A percentile compares a stretch with the other conserved stretches of the same genome.
These are phyloP conservation scores for Haplosporangium sp. DNA, from an alignment of 371 early-diverging fungal species.

Conservation along the genomic window DNA sequence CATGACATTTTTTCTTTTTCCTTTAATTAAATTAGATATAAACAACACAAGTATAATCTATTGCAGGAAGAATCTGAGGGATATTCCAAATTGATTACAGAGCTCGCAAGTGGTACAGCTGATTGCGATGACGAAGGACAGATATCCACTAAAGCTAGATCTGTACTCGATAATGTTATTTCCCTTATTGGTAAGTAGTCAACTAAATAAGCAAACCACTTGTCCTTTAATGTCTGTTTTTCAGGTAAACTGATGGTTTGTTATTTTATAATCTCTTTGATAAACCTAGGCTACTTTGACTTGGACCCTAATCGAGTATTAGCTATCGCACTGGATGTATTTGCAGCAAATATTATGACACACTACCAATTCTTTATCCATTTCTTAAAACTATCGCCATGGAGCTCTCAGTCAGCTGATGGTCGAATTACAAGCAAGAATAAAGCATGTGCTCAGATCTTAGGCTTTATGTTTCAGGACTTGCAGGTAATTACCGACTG, in stretches of 20 bases:
- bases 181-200: slow-evolving; percentile 31
- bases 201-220: neutral
- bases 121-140: slow-evolving; percentile 20
- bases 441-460: slow-evolving; percentile 75
- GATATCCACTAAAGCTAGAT: slow-evolving; percentile 14
- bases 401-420: slow-evolving; percentile 59
- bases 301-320: slow-evolving; percentile 92
- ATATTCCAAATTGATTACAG: slow-evolving; percentile 83
- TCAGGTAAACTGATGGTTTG: too few relatives aligned
- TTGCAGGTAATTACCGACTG: slow-evolving; percentile 60
- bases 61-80: slow-evolving; percentile 91
- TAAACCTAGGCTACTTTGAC: slow-evolving; percentile 74
- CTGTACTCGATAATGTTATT: slow-evolving; percentile 28
- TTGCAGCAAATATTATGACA: slow-evolving; percentile 74
- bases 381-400: slow-evolving; percentile 77
- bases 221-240: neutral
- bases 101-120: slow-evolving; percentile 60
- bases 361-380: slow-evolving; percentile 85
- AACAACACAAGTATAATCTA: slow-evolving; percentile 93
- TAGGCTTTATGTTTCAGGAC: slow-evolving; percentile 88
- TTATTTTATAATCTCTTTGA: neutral
- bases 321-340: slow-evolving; percentile 87
- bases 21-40: slow-evolving; percentile 64
- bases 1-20: too few relatives aligned
- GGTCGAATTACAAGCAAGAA: slow-evolving; percentile 24